Percentiles rank a stretch among this genome's conserved stretches.
These are phyloP conservation scores for Spergularia marina DNA, from an alignment of 148 eudicot genomes.

Conservation along the genomic window DNA sequence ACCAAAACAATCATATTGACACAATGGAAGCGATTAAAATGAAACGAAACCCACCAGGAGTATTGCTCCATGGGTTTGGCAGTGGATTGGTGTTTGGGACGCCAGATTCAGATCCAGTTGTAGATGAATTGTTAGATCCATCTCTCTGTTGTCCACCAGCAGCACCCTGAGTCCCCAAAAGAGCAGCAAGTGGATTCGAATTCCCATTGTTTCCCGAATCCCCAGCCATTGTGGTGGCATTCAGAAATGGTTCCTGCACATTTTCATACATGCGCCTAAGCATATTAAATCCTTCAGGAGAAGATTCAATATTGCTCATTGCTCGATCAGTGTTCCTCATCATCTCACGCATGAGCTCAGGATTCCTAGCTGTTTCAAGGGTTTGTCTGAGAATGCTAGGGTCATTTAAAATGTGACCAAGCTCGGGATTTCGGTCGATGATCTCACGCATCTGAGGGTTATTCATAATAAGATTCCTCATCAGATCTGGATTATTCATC, in stretches of 20 bases:
- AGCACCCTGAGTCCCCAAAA: constrained; percentile 69
- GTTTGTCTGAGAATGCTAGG: constrained; percentile 94
- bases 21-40: background rate
- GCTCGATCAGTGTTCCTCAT: constrained; percentile 99
- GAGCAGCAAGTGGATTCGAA: constrained; percentile 85
- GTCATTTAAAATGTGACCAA: constrained; percentile 88
- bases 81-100: constrained; percentile 81
- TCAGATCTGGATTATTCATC: constrained; percentile 88
- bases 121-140: constrained; percentile 54
- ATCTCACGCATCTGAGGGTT: constrained; percentile 98
- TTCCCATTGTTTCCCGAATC: constrained; percentile 50
- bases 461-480: constrained; percentile 81
- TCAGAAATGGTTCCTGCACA: constrained; percentile 93
- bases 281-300: constrained; percentile 97
- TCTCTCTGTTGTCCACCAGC: constrained; percentile 58
- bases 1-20: constrained; percentile 8
- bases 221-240: constrained; percentile 85
- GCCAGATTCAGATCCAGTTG: constrained; percentile 63
- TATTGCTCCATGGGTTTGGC: constrained; percentile 82
- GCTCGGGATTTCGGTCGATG: constrained; percentile 92
- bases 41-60: constrained; percentile 53
- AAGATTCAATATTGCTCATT: constrained; percentile 96
- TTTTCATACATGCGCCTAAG: constrained; percentile 99
- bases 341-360: constrained; percentile 99
- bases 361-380: constrained; percentile 91